Evolutionary conservation across 2,329 filamentous ascomycete species (phyloP).

Genomic region (Penicillium sp.): DNA sequence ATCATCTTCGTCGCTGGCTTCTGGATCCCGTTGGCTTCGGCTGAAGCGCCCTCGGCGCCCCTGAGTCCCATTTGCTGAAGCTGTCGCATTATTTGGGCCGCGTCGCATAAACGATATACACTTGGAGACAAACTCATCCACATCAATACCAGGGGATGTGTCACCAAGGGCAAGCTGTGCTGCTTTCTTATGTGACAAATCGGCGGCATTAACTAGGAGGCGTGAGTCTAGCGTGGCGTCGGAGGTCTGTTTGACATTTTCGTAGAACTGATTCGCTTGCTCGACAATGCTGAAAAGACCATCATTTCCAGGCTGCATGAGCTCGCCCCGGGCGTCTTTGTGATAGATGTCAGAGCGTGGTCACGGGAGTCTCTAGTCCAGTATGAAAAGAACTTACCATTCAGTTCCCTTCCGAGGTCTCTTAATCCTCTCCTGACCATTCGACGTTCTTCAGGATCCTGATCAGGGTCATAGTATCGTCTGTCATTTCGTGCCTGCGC

Average conservation of each 20-base stretch:
- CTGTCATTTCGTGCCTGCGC: conserved; percentile 36
- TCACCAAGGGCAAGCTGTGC: conserved; percentile 70
- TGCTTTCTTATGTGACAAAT: conserved; percentile 75
- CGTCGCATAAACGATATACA: conserved; percentile 82
- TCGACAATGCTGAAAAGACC: conserved; percentile 64
- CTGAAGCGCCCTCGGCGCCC: conserved; percentile 37
- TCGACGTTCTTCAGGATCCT: conserved; percentile 69
- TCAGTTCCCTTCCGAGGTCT: conserved; percentile 59
- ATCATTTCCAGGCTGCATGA: conserved; percentile 61
- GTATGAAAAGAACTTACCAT: conserved; percentile 45
- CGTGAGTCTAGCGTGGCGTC: conserved; percentile 89
- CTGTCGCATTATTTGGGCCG: conserved; percentile 55
- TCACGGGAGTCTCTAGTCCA: neutral
- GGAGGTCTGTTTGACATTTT: conserved; percentile 75
- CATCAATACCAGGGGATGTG: conserved; percentile 69
- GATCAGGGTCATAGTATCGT: conserved; percentile 73
- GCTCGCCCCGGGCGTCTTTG: conserved; percentile 67
- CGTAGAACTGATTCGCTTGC: conserved; percentile 62
- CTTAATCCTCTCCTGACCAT: conserved; percentile 66
- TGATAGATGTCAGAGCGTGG: neutral
- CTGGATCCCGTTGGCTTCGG: conserved; percentile 42
- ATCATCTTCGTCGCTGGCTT: conserved; percentile 61
- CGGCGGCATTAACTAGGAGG: conserved; percentile 75
- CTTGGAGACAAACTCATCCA: conserved; percentile 88
- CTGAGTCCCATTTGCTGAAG: conserved; percentile 42